Base-by-base conservation (phyloP, 2,329 filamentous ascomycete genomes). In the Pleoardoris graminearum region DNA sequence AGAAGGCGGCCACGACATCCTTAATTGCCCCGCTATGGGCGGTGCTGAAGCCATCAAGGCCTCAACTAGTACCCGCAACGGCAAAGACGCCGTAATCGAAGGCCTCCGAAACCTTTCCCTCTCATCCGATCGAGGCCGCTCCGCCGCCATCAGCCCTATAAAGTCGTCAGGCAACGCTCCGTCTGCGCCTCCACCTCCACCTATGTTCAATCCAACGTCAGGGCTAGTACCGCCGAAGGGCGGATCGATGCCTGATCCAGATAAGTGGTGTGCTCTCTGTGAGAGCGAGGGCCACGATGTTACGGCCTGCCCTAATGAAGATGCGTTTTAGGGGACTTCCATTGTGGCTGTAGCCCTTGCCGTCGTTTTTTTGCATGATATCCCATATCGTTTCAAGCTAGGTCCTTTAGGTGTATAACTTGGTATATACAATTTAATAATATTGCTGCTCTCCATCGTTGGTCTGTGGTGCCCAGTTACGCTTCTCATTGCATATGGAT, bases 231-330 rank as follows among this genome's bases (percentile, higher is more conserved):
- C 70, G 25, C 65, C 61, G 21, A 73, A 72, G 60, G 69, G 65
- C 29, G 65, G 60, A 14, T 60, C 58, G 8, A 65, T 68, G 17
- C 68, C 68, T 14, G 91, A 97, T 66, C 84, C 87, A 49, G 84
- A 87, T 57, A 97, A 96, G 76, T 99, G 94, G 94, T 99, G 94
- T 75, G 94, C 94, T 14, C 80, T 97, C 38, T 99, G 94, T 71
- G 94, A 99, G 79, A 85, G 90, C 57, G 94, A 99, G 67, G 94
- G 94, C 12, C 94, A 99, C 71, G 90, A 97, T 74, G 97, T 93
- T 68, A 92, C 96, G 55, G 91, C 95, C 73, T 96, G 92, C 75
- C 91, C 92, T 11, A 89, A 96, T 74, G 92, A 96, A 76, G 91
- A 95, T 73, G 85, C 85, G 25, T 89, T 74, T 45, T 74, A 66